A percentile compares a stretch with the other conserved stretches of the same genome.
Evolutionary conservation across 768 basidiomycete species (phyloP).

Genomic region (Coprinellus micaceus): DNA sequence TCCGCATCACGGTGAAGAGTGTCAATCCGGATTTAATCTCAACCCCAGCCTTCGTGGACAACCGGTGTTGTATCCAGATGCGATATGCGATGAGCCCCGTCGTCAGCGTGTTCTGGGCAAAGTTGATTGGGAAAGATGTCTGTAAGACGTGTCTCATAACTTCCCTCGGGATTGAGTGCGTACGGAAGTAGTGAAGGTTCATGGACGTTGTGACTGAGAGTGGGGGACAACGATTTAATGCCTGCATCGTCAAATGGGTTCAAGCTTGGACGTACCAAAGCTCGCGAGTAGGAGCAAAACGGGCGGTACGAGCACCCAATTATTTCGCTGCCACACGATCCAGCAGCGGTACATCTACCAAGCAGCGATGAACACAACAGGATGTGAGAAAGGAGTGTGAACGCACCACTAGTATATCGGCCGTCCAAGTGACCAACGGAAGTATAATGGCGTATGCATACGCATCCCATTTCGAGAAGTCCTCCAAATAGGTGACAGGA

Average conservation of each 20-base stretch:
- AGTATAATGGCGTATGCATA: neutral
- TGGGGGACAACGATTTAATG: too few species aligned
- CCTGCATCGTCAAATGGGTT: too few species aligned
- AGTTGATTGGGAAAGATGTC: neutral
- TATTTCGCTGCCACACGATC: neutral
- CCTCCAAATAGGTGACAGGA: neutral
- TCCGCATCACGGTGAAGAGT: slow-evolving; percentile 1
- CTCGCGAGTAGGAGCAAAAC: neutral
- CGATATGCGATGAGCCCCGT: slow-evolving; percentile 3
- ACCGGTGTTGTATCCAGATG: neutral
- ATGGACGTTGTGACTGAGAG: neutral
- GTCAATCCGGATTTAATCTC: neutral
- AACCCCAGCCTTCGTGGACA: neutral
- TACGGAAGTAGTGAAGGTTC: neutral
- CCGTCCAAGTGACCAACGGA: neutral
- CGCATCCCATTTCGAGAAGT: neutral
- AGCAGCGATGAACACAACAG: neutral
- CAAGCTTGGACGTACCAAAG: neutral
- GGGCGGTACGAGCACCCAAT: neutral
- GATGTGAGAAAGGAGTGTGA: neutral
- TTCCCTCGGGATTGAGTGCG: neutral
- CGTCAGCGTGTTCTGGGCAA: slow-evolving; percentile 3
- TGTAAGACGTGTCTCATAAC: neutral
- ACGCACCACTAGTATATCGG: neutral
- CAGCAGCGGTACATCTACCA: neutral